phyloP scores from a whole-genome alignment of 176 grass and related monocot genomes.

The Microstegium vimineum region DNA sequence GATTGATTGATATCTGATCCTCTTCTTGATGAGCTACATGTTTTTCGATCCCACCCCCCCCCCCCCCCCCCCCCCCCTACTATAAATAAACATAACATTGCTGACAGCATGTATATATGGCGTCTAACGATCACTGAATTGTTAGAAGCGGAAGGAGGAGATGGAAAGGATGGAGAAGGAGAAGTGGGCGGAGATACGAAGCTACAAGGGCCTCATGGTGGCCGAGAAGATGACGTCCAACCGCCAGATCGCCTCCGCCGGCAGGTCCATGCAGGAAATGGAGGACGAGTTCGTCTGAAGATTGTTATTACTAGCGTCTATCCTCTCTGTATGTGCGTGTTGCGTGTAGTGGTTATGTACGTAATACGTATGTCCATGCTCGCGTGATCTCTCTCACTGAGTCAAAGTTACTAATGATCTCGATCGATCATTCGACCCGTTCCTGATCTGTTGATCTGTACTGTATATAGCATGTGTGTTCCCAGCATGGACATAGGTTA shows the following conservation, averaged over 20 bases:
- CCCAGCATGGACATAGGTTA: neutral
- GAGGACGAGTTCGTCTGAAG: conserved; percentile 85
- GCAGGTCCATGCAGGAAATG: conserved; percentile 78
- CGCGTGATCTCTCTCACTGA: neutral
- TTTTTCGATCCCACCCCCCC: too few species aligned
- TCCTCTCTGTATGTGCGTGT: neutral
- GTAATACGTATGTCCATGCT: neutral
- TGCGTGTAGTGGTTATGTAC: neutral
- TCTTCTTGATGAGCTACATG: neutral
- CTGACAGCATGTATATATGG: neutral
- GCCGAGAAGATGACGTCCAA: conserved; percentile 97
- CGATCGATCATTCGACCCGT: neutral
- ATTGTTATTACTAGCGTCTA: neutral
- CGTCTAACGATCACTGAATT: neutral
- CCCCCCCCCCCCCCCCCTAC: too few species aligned
- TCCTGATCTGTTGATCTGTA: neutral
- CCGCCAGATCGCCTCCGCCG: conserved; percentile 85
- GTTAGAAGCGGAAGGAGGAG: conserved; percentile 73
- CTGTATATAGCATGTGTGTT: neutral
- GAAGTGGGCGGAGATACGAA: conserved; percentile 63
- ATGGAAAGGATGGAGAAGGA: conserved; percentile 72
- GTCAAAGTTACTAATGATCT: neutral
- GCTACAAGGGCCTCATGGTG: conserved; percentile 95
- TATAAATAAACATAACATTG: neutral
- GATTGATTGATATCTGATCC: too few species aligned